Evolutionary conservation across 2,329 filamentous ascomycete genomes (phyloP).

Genomic region (Fusarium siculi): DNA sequence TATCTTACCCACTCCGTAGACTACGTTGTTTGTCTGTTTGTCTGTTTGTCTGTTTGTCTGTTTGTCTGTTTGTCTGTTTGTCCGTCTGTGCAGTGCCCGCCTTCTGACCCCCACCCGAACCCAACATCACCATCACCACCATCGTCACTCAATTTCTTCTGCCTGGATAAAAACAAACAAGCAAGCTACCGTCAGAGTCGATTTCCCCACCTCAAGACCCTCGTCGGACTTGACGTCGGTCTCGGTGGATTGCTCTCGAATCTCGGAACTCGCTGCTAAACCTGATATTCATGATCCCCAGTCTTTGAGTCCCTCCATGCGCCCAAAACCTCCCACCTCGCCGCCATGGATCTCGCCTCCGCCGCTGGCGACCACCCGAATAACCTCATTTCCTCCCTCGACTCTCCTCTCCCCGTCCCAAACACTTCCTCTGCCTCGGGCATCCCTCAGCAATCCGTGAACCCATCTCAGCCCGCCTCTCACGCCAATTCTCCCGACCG

Average conservation of each 20-base stretch:
- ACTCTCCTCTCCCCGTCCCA: conserved; percentile 38
- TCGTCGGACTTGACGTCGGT: conserved; percentile 28
- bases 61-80: too few species aligned
- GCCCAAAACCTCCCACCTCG: conserved; percentile 34
- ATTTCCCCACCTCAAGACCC: conserved; percentile 19
- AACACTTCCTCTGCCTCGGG: conserved; percentile 13
- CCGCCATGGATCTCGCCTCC: conserved; percentile 46
- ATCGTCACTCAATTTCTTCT: conserved; percentile 17
- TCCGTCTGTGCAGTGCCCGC: conserved; percentile 2
- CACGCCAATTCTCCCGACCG: conserved; percentile 47
- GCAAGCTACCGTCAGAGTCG: neutral
- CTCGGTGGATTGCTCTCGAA: conserved; percentile 34
- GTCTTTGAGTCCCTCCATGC: conserved; percentile 40
- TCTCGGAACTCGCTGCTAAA: conserved; percentile 15
- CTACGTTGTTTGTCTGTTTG: neutral
- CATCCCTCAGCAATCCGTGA: conserved; percentile 21
- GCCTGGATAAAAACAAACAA: conserved; percentile 6
- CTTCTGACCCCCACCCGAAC: conserved; percentile 27
- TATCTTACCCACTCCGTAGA: conserved; percentile 23
- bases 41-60: neutral
- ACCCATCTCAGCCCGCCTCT: conserved; percentile 36
- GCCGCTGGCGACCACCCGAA: conserved; percentile 44
- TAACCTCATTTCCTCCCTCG: conserved; percentile 40
- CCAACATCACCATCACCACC: conserved; percentile 22
- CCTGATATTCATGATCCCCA: conserved; percentile 31